Evolutionary conservation across 768 basidiomycete genomes (phyloP).

Genomic region (Pulveroboletus frians): DNA sequence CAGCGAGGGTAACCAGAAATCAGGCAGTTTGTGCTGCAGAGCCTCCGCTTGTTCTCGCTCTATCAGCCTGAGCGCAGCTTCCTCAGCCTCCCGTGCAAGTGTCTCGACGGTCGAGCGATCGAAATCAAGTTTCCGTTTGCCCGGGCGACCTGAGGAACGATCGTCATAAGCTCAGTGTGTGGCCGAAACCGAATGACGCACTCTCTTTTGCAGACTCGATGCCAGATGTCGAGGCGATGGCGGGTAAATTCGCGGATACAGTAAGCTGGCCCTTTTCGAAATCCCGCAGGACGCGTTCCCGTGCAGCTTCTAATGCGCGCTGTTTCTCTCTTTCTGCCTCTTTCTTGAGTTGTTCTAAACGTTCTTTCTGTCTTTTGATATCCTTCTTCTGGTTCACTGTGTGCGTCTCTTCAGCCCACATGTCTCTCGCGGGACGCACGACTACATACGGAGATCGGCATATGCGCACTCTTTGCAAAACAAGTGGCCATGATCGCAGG

Average conservation of each 20-base stretch:
- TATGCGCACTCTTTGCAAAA: constrained; percentile 96
- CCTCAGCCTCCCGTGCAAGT: constrained; percentile 78
- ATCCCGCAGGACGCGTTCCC: constrained; percentile 84
- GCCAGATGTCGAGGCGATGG: constrained; percentile 36
- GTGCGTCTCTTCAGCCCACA: constrained; percentile 9
- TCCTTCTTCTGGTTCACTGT: constrained; percentile 85
- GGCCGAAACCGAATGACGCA: constrained; percentile 17
- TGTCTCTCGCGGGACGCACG: constrained; percentile 2
- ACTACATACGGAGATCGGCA: constrained; percentile 65
- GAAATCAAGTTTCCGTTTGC: constrained; percentile 85
- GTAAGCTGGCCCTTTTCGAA: constrained; percentile 86
- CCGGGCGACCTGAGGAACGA: constrained; percentile 44
- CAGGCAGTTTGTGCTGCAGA: constrained; percentile 83
- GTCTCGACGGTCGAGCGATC: constrained; percentile 65
- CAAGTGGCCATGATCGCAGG: constrained; percentile 81
- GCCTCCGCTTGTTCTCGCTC: constrained; percentile 83
- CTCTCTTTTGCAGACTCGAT: constrained; percentile 32
- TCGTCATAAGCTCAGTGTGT: background rate
- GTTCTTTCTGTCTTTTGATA: constrained; percentile 85
- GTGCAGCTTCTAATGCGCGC: constrained; percentile 64
- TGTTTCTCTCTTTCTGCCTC: constrained; percentile 79
- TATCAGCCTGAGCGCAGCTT: constrained; percentile 76
- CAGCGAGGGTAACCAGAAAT: constrained; percentile 94
- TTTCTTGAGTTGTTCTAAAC: constrained; percentile 64
- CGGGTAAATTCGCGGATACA: constrained; percentile 43